Evolutionary conservation across 2,329 filamentous ascomycete species (phyloP), one percentile per base, ranked within the genome.

Genomic region (Sclerotinia spermophila): DNA sequence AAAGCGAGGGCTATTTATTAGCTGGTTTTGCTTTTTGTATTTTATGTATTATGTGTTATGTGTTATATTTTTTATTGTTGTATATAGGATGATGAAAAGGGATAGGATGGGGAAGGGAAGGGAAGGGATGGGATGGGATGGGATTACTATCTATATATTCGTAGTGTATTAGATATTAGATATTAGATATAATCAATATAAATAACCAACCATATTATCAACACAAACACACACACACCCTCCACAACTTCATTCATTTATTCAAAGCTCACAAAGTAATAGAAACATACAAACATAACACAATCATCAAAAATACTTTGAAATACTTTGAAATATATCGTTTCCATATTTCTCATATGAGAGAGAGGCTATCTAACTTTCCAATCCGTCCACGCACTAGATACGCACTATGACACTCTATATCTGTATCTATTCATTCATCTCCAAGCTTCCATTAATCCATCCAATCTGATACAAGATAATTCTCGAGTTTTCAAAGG

Each of bases 391-490:
- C 6, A 38, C 44, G 24, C 33, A 53, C 33, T 53, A 21, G 15
- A 24, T 38, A 65, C 45, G 61, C 30, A 51, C 33, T 21, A 40
- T 27, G 61, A 53, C 61, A 65, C 30, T 33, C 42, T 51, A 24
- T 51, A 53, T 65, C 61, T 40, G 33, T 65, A 53, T 38, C 44
- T n/a, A 51, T 65, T 30, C 30, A 58, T 33, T 24, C 33, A 51
- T 51, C 44, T 51, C 24, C 42, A 56, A 33, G 5, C n/a, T 59
- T n/a, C 24, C 11, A 59, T 33, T 15, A 5, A 55, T 55, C 51
- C 27, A 30, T 58, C 21, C n/a, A 13, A 42, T 65, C 24, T 10
- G 24, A 65, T 65, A 65, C 61, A 67, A 56, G 48, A 51, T 62
- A 62, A 45, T 48, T 61, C 17, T 55, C 61, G 48, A 35, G 55